Evolutionary conservation across 768 basidiomycete genomes (phyloP).

Genomic region (Nevesoporus exiguus): DNA sequence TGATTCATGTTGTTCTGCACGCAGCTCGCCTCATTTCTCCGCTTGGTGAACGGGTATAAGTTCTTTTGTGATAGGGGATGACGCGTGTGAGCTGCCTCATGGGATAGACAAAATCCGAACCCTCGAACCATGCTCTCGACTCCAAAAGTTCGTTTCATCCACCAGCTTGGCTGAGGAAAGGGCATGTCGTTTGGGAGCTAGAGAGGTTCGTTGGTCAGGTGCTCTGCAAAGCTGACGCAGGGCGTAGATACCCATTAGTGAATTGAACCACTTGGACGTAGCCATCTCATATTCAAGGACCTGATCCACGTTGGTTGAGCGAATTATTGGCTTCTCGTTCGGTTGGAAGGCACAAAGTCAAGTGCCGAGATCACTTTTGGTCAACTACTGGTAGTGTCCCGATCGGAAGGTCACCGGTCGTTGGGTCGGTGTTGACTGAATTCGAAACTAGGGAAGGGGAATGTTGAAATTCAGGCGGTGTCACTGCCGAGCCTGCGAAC

Average conservation of each 20-base stretch:
- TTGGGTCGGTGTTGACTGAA: not conserved
- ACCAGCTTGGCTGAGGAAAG: not conserved
- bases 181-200: not conserved
- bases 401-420: too few species aligned
- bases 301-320: not conserved
- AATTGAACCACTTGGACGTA: not conserved
- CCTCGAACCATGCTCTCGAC: not conserved
- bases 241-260: not conserved
- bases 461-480: conserved; percentile 40
- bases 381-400: too few species aligned
- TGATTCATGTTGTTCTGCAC: not conserved
- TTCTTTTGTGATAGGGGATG: not conserved
- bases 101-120: not conserved
- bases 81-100: not conserved
- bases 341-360: too few species aligned
- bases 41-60: not conserved
- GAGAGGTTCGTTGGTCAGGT: not conserved
- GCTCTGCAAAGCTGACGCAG: not conserved
- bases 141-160: not conserved
- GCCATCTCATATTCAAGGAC: not conserved
- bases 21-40: not conserved
- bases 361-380: too few species aligned
- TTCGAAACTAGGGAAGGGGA: too few species aligned
- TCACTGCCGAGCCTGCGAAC: conserved; percentile 30
- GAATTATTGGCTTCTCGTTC: too few species aligned